These are phyloP conservation scores for Penicillium sp. DNA, from an alignment of 2,329 filamentous ascomycete species.

Conservation along the genomic window DNA sequence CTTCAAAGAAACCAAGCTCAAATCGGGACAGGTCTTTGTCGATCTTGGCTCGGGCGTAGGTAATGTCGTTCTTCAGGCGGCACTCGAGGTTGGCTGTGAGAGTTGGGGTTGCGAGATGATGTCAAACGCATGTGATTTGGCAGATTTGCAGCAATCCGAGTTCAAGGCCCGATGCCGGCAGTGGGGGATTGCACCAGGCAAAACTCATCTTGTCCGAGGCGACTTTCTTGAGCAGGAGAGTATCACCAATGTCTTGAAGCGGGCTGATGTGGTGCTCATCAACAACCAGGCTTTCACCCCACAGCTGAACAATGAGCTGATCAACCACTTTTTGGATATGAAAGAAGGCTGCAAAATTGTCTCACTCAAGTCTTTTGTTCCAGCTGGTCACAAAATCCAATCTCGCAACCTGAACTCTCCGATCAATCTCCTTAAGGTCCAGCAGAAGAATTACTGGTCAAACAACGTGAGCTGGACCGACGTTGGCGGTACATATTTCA, in stretches of 20 bases:
- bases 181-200: conserved; percentile 81
- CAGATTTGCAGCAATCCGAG: conserved; percentile 74
- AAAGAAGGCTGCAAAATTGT: conserved; percentile 88
- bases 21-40: conserved; percentile 81
- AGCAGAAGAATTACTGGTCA: conserved; percentile 67
- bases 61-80: conserved; percentile 91
- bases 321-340: conserved; percentile 87
- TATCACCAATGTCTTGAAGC: conserved; percentile 70
- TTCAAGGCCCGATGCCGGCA: conserved; percentile 80
- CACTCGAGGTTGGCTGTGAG: conserved; percentile 87
- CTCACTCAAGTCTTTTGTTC: conserved; percentile 87
- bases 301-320: conserved; percentile 76
- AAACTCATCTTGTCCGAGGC: conserved; percentile 74
- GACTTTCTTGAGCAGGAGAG: conserved; percentile 74
- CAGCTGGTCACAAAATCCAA: conserved; percentile 72
- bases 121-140: conserved; percentile 81
- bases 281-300: conserved; percentile 98
- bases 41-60: conserved; percentile 95
- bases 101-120: conserved; percentile 97
- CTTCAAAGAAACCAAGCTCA: conserved; percentile 73
- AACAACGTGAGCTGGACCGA: conserved; percentile 86
- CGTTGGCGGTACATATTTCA: conserved; percentile 78
- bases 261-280: conserved; percentile 91
- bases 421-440: conserved; percentile 74
- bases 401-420: conserved; percentile 74